Conservation (phyloP, 2,329 filamentous ascomycete species). For the Ophiostoma populinum region DNA sequence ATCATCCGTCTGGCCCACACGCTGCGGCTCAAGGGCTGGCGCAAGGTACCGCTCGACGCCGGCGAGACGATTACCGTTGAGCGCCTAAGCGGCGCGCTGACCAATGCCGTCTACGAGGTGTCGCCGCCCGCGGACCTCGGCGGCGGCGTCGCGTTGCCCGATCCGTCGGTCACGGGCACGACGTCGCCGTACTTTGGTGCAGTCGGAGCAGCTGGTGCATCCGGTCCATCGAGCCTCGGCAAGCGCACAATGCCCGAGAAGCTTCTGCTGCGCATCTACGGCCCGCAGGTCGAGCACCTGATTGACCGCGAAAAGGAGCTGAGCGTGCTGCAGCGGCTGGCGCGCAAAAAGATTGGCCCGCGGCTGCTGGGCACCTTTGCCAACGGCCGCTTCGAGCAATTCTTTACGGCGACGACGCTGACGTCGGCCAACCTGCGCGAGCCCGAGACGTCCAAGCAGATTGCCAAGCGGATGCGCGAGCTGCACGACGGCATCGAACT, state of each 20-base stretch:
- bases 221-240: conserved; percentile 14
- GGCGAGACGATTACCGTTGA: conserved; percentile 54
- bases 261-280: conserved; percentile 79
- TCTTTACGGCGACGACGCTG: conserved; percentile 68
- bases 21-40: conserved; percentile 79
- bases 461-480: conserved; percentile 94
- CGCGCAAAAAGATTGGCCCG: conserved; percentile 84
- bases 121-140: conserved; percentile 53
- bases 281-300: conserved; percentile 84
- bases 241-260: conserved; percentile 32
- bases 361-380: conserved; percentile 78
- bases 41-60: conserved; percentile 56
- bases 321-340: conserved; percentile 67
- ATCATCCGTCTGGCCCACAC: conserved; percentile 83
- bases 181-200: conserved; percentile 13
- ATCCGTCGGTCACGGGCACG: background rate
- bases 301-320: conserved; percentile 89
- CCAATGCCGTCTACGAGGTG: conserved; percentile 93
- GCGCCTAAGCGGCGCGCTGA: conserved; percentile 76
- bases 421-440: conserved; percentile 61
- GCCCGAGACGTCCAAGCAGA: conserved; percentile 72
- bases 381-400: conserved; percentile 94
- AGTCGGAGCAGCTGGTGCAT: background rate
- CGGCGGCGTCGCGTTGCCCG: background rate
- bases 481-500: conserved; percentile 87